phyloP scores from a whole-genome alignment of 139 green algal species.

The Asterochloris erici region DNA sequence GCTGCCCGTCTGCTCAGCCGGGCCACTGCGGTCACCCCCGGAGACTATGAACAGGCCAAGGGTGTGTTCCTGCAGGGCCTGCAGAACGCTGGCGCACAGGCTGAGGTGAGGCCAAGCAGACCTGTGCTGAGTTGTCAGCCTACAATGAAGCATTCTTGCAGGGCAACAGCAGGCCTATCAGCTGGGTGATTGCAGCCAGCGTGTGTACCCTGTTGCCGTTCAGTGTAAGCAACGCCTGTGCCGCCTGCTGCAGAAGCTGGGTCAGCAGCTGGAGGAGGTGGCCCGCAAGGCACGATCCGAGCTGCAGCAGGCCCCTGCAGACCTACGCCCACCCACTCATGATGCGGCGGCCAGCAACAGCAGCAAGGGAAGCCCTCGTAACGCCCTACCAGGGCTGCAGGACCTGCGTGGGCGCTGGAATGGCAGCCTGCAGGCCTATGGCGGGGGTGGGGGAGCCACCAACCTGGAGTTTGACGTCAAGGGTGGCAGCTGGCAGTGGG shows the following conservation, averaged over 20 bases:
- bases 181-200: no score
- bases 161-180: no score
- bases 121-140: not conserved
- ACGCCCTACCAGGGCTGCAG: slow-evolving; percentile 59
- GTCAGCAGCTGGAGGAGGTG: slow-evolving; percentile 13
- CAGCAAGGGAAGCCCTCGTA: not conserved
- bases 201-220: no score
- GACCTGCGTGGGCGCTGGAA: slow-evolving; percentile 71
- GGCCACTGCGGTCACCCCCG: slow-evolving; percentile 31
- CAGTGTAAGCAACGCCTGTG: no score
- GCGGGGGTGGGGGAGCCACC: slow-evolving; percentile 50
- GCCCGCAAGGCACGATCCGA: slow-evolving; percentile 7
- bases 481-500: slow-evolving; percentile 74
- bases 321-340: not conserved
- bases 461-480: slow-evolving; percentile 70
- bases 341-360: not conserved
- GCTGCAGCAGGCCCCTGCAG: not conserved
- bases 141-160: not conserved
- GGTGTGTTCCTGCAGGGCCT: slow-evolving; percentile 62
- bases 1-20: slow-evolving; percentile 70
- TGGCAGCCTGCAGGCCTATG: slow-evolving; percentile 71
- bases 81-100: slow-evolving; percentile 17
- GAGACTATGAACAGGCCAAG: slow-evolving; percentile 77
- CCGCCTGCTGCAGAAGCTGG: slow-evolving; percentile 18
- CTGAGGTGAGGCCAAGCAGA: slow-evolving; percentile 14